Conservation (phyloP, 805 yeast species). For the Yarrowia sp. region DNA sequence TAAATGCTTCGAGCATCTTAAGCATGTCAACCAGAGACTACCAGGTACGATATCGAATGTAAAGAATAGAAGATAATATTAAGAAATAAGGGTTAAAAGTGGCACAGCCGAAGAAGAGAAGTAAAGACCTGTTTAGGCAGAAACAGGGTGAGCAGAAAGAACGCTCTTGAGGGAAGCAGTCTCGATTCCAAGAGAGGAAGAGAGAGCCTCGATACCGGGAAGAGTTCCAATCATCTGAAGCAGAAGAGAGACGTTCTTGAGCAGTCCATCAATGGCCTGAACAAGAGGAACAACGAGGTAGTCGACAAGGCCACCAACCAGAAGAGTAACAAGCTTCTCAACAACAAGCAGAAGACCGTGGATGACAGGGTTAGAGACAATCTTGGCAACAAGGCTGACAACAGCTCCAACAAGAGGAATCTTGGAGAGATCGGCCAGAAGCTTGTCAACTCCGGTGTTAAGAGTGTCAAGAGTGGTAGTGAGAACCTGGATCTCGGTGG, state of each 20-base stretch:
- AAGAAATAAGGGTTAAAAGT: background rate
- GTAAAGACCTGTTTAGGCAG: background rate
- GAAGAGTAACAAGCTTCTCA: conserved; percentile 5
- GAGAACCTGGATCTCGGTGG: conserved; percentile 11
- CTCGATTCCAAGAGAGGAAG: background rate
- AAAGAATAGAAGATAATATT: too few species aligned
- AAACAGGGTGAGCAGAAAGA: background rate
- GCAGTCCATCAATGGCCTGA: conserved; percentile 24
- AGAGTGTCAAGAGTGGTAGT: background rate
- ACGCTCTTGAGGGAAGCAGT: background rate
- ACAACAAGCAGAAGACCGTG: conserved; percentile 20
- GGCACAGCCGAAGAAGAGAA: conserved; percentile 3
- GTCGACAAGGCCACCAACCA: conserved; percentile 24
- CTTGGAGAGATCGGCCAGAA: conserved; percentile 10
- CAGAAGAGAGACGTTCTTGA: background rate
- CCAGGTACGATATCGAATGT: too few species aligned
- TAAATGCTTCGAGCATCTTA: too few species aligned
- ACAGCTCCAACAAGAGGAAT: conserved; percentile 10
- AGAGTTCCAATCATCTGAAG: background rate
- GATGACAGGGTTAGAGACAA: conserved; percentile 22
- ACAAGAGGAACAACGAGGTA: conserved; percentile 24
- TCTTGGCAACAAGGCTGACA: background rate
- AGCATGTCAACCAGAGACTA: too few species aligned
- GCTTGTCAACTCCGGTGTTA: conserved; percentile 18
- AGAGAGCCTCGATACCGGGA: background rate